Base-by-base conservation (phyloP, 345 rosid species). In the Bruguiera parviflora region DNA sequence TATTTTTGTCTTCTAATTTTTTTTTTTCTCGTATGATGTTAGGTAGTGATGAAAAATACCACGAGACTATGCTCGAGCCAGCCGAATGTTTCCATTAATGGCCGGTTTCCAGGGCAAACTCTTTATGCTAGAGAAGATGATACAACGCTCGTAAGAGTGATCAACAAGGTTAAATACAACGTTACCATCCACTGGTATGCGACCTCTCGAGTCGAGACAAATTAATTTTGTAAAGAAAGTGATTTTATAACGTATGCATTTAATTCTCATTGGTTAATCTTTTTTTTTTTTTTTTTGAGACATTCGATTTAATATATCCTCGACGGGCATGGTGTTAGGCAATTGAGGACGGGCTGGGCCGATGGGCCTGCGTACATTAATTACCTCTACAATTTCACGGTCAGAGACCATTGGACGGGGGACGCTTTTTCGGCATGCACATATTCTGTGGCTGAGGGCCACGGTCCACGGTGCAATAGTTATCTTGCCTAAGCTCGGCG, bases 121-220 rank as follows among this genome's bases (percentile, higher is more conserved):
- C 76, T 91, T 52, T 85, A 88, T 52, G 97, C 96, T 11, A 77
- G 97, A 72, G 99, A 94, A 81, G 97, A 76, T 27, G 97, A 94
- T 79, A 89, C 84, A 0, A 85, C 89, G 66, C 91, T 88, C 27
- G 88, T 94, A 39, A 94, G 74, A 75, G 99, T 92, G 21, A 82
- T 72, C 57, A 94, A 94, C 82, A 85, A 82, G 39, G 97, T 94
- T 79, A 87, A 88, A 68, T 89, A 92, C 84, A 94, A 94, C 56
- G 68, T 94, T 64, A 78, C 96, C 22, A 75, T 89, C 66, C 99
- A 95, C 78, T 92, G 99, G 98, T 91, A 82, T 0, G 11, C 0
- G 2, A 37, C 2, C 43, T 8, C 39, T 35, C 7, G 39, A 31
- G 32, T 3, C 32, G 8, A 6, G 9, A 35, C 8, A 35, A 33